Percentiles rank a stretch among this genome's conserved stretches.
phyloP scores from a whole-genome alignment of 2,329 filamentous ascomycete species.

The Fusarium bulbicola region DNA sequence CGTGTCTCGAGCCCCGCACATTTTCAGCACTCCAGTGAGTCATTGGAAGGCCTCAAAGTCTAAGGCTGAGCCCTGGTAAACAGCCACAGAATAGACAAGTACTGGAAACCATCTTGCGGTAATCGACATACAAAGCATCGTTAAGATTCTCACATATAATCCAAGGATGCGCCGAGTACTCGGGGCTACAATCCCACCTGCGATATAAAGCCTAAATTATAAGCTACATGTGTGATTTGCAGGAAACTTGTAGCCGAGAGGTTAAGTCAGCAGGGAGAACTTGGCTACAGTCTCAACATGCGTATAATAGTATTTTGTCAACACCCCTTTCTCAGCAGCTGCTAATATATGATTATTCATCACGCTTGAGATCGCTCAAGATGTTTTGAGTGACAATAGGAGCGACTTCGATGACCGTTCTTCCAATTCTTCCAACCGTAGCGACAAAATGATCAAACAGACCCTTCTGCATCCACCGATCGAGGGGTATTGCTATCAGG shows the following conservation, averaged over 20 bases:
- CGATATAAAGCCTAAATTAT: no score
- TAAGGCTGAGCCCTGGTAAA: not conserved
- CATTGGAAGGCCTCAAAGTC: not conserved
- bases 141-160: not conserved
- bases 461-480: not conserved
- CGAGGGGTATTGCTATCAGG: not conserved
- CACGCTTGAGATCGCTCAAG: not conserved
- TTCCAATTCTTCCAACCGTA: not conserved
- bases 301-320: rapidly evolving
- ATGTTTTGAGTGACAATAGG: not conserved
- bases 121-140: rapidly evolving
- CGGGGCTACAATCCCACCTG: not conserved
- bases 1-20: not conserved
- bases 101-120: no score
- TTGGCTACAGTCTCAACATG: not conserved
- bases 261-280: no score
- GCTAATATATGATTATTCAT: rapidly evolving
- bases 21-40: not conserved
- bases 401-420: not conserved
- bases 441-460: not conserved
- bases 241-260: no score
- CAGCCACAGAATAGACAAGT: rapidly evolving
- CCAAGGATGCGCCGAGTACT: not conserved
- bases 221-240: no score
- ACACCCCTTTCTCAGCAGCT: rapidly evolving